Evolutionary conservation across 2,329 filamentous ascomycete genomes (phyloP), one percentile per base, ranked within the genome.

Genomic region (Juglanconis sp.): DNA sequence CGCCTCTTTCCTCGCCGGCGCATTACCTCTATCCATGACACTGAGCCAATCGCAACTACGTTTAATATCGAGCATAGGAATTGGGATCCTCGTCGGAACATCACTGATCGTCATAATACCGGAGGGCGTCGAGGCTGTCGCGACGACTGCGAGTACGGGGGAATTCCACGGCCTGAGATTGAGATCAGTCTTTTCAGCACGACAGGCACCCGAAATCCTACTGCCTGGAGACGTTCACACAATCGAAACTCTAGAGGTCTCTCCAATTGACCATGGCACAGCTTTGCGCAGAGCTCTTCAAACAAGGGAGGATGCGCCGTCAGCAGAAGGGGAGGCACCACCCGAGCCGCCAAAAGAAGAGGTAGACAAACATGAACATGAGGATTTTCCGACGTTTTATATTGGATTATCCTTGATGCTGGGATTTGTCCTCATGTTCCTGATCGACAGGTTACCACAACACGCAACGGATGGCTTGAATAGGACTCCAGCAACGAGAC

Each of bases 71-170:
- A 93, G 92, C 60, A 85, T 98, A 72, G 95, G 95, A 56, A 92
- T 96, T 74, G 95, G 95, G 49, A 90, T 99, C 55, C 81, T 99
- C 8, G 93, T 99, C 15, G 95, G 95, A 40, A 98, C 95, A 34
- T 94, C 94, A 1, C 83, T 99, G 65, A 94, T 98, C 65, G 92
- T 99, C 36, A 98, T 99, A 70, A 96, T 99, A 69, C 95, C 95
- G 1, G 95, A 99, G 74, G 95, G 95, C 42, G 88, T 98, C 62
- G 93, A 97, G 72, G 94, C 95, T 3, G 83, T 97, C 60, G 91
- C 95, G 67, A 87, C 81, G 13, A 77, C 82, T 3, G 74, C 76
- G 2, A 72, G 72, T 6, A 64, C 72, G 9, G 76, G 79, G 51
- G 66, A 74, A 54, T 34, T 55, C n/a, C 76, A 77, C 66, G 70